Conservation (phyloP, 345 rosid species). For the Dovyalis caffra region DNA sequence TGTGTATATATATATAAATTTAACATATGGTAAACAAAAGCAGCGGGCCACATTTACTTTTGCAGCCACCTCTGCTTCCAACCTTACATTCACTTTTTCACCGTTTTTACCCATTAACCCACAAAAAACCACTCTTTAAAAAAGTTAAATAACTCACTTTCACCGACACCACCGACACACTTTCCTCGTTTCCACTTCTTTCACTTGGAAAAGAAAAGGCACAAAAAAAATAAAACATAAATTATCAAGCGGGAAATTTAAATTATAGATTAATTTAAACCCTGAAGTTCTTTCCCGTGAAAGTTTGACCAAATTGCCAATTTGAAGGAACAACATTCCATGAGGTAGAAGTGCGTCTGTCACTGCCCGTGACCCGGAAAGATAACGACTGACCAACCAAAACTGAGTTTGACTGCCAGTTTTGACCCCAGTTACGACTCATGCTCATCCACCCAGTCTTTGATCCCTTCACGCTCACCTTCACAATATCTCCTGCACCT, state of each 20-base stretch:
- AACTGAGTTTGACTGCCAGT: slow-evolving; percentile 61
- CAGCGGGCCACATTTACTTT: slow-evolving; percentile 18
- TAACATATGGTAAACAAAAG: neutral
- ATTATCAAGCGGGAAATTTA: slow-evolving; percentile 1
- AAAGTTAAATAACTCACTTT: neutral
- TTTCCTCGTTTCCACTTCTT: neutral
- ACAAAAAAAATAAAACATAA: neutral
- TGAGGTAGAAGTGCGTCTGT: slow-evolving; percentile 64
- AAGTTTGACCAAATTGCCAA: slow-evolving; percentile 82
- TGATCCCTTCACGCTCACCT: slow-evolving; percentile 58
- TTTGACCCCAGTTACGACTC: slow-evolving; percentile 72
- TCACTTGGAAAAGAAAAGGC: neutral
- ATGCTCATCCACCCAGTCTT: slow-evolving; percentile 56
- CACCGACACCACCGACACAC: neutral
- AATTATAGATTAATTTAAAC: slow-evolving; percentile 30
- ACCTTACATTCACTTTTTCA: neutral
- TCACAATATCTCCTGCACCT: slow-evolving; percentile 62
- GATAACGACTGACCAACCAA: slow-evolving; percentile 70
- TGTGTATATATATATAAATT: neutral
- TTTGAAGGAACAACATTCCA: slow-evolving; percentile 64
- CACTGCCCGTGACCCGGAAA: slow-evolving; percentile 68
- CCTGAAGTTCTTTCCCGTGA: slow-evolving; percentile 69
- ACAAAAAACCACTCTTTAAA: neutral
- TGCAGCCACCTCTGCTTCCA: slow-evolving; percentile 21
- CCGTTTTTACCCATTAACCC: neutral